A percentile compares a stretch with the other conserved stretches of the same genome.
phyloP scores from a whole-genome alignment of 2,329 filamentous ascomycete genomes.

The Talaromyces funiculosus region DNA sequence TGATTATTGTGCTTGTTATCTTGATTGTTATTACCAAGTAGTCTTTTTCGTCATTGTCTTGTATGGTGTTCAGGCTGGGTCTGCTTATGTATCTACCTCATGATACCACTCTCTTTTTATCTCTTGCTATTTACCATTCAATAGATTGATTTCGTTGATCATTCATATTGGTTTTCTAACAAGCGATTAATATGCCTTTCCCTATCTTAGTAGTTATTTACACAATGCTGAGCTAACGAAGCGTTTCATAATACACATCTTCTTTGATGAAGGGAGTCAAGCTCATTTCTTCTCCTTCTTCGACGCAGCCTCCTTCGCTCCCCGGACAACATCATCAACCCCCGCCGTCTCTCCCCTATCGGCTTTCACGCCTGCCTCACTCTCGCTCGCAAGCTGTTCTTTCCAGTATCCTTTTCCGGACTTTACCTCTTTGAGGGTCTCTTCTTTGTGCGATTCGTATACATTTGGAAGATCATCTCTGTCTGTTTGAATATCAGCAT shows the following conservation, averaged over 20 bases:
- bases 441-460: constrained; percentile 56
- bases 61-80: constrained; percentile 9
- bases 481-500: constrained; percentile 24
- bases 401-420: constrained; percentile 69
- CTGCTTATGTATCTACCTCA: constrained; percentile 9
- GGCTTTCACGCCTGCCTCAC: constrained; percentile 67
- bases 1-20: constrained; percentile 77
- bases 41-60: not conserved
- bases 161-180: not conserved
- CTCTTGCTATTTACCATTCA: not conserved
- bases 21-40: constrained; percentile 78
- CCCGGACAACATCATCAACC: not conserved
- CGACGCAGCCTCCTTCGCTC: not conserved
- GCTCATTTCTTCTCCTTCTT: not conserved
- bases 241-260: not conserved
- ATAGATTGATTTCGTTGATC: not conserved
- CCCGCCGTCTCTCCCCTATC: constrained; percentile 45
- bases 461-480: constrained; percentile 39
- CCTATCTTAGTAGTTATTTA: not conserved
- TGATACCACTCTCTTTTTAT: constrained; percentile 8
- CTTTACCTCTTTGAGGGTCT: constrained; percentile 46
- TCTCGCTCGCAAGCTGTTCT: constrained; percentile 68
- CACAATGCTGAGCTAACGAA: not conserved
- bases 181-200: not conserved
- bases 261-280: not conserved